Conservation (phyloP, 2,329 filamentous ascomycete species). For the Cercospora sp. region DNA sequence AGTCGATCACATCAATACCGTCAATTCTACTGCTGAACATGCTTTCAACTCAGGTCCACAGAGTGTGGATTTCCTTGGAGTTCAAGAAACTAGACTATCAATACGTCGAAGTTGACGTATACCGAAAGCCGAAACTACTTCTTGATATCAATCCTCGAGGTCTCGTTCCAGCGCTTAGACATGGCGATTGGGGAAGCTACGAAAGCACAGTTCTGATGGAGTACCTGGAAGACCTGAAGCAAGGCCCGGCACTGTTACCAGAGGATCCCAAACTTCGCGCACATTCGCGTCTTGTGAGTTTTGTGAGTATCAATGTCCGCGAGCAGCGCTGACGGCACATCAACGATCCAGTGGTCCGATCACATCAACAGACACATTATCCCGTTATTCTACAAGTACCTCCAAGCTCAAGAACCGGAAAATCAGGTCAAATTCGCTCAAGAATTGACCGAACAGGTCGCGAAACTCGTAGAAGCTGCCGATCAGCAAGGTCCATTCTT, state of each 20-base stretch:
- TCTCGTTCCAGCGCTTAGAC: conserved; percentile 71
- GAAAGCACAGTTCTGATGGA: conserved; percentile 82
- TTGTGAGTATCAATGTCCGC: too few species aligned
- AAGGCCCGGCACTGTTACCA: conserved; percentile 63
- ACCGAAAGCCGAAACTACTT: conserved; percentile 68
- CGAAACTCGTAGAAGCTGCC: conserved; percentile 59
- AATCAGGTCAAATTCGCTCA: conserved; percentile 61
- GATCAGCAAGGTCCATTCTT: conserved; percentile 68
- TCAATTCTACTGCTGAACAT: neutral
- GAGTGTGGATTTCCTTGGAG: conserved; percentile 86
- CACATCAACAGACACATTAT: conserved; percentile 78
- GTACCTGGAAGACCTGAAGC: conserved; percentile 77
- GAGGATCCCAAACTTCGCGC: conserved; percentile 67
- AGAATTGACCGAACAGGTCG: conserved; percentile 66
- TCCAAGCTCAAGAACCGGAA: conserved; percentile 62
- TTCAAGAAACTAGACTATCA: conserved; percentile 76
- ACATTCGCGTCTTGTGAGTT: conserved; percentile 63
- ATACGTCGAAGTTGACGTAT: conserved; percentile 83
- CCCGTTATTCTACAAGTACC: conserved; percentile 71
- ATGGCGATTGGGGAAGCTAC: conserved; percentile 79
- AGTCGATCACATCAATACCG: neutral
- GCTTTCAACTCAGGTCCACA: conserved; percentile 57
- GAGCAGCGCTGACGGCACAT: neutral
- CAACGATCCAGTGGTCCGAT: conserved; percentile 62
- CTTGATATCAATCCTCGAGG: conserved; percentile 75